Evolutionary conservation across 495 filamentous ascomycete genomes (phyloP).

Genomic region (Trichoderma gamsii): DNA sequence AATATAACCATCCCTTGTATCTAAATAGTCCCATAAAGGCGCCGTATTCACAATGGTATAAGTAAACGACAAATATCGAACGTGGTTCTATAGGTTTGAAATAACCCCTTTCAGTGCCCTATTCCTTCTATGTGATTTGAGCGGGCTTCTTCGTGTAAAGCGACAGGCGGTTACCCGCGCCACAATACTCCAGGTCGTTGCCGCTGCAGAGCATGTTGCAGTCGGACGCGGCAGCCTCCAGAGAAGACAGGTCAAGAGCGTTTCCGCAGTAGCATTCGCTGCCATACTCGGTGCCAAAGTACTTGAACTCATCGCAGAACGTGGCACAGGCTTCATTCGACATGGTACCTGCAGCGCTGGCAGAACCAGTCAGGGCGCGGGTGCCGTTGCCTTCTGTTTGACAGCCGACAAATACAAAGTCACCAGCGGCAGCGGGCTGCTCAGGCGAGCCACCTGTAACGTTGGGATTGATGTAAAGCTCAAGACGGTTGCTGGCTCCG

Average conservation of each 20-base stretch:
- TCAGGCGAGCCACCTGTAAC: conserved; percentile 1
- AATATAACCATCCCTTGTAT: not conserved
- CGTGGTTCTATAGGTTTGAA: not conserved
- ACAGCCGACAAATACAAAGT: conserved; percentile 37
- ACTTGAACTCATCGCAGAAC: conserved; percentile 34
- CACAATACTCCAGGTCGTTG: conserved; percentile 29
- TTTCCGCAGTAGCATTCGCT: conserved; percentile 39
- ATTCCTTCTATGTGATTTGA: not conserved
- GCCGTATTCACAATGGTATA: not conserved
- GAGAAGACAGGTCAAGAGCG: conserved; percentile 25
- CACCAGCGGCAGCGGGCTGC: conserved; percentile 25
- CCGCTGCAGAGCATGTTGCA: conserved; percentile 31
- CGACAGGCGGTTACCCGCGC: conserved; percentile 26
- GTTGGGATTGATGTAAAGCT: conserved; percentile 28
- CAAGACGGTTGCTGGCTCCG: conserved; percentile 38
- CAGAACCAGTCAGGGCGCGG: conserved; percentile 27
- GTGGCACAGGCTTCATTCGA: conserved; percentile 37
- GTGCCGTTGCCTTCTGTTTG: conserved; percentile 34
- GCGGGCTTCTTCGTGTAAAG: conserved; percentile 22
- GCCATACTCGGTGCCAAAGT: conserved; percentile 40
- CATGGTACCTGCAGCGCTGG: conserved; percentile 26
- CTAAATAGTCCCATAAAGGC: not conserved
- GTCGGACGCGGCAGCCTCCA: conserved; percentile 18
- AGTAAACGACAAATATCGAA: not conserved
- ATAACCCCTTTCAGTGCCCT: not conserved